Percentiles rank a stretch among this genome's conserved stretches.
Conservation (phyloP, 495 filamentous ascomycete genomes). For the Aspergillus taichungensis region DNA sequence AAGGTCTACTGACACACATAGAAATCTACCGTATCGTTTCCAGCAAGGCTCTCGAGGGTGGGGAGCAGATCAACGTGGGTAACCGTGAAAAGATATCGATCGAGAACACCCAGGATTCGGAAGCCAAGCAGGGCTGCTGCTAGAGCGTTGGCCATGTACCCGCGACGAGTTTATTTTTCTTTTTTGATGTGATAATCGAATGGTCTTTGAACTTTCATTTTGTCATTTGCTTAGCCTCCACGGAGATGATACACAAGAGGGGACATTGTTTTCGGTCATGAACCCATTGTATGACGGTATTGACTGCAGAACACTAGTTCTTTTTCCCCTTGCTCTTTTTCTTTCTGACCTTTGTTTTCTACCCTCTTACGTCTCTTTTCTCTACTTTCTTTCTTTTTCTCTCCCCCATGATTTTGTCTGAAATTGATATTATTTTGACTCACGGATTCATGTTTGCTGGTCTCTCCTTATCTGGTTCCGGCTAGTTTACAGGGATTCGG, state of each 20-base stretch:
- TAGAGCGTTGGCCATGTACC: slow-evolving; percentile 40
- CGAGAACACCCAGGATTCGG: slow-evolving; percentile 67
- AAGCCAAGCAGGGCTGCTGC: slow-evolving; percentile 83
- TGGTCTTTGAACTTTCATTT: slow-evolving; percentile 31
- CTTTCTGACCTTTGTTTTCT: background rate
- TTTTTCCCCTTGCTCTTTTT: slow-evolving; percentile 5
- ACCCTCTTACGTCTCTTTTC: background rate
- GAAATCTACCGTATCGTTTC: slow-evolving; percentile 99
- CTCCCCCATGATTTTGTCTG: background rate
- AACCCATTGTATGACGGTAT: slow-evolving; percentile 17
- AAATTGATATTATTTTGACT: slow-evolving; percentile 2
- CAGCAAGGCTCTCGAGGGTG: slow-evolving; percentile 86
- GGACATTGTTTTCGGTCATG: slow-evolving; percentile 26
- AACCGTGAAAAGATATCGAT: slow-evolving; percentile 68
- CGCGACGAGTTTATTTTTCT: slow-evolving; percentile 32
- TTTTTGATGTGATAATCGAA: slow-evolving; percentile 36
- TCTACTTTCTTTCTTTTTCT: background rate
- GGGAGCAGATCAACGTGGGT: slow-evolving; percentile 68
- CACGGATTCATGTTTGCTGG: no score
- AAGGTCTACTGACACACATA: slow-evolving; percentile 22
- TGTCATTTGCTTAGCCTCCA: slow-evolving; percentile 32
- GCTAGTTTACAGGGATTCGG: no score
- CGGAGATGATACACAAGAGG: slow-evolving; percentile 32
- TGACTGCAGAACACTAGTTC: slow-evolving; percentile 18
- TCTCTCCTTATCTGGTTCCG: no score